Conservation (phyloP, 345 rosid species). For the Gossypium bickii region DNA sequence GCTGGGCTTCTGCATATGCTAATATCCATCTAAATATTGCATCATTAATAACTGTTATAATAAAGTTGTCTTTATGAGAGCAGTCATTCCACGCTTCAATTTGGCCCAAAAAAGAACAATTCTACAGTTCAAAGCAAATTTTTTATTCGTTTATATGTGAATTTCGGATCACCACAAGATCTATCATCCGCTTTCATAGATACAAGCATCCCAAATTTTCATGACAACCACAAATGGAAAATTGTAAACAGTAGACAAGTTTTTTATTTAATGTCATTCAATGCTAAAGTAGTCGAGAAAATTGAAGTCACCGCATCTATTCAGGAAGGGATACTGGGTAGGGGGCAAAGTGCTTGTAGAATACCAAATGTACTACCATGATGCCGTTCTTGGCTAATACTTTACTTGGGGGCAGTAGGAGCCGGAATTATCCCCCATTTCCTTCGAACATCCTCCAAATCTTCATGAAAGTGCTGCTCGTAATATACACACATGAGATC, state of each 20-base stretch:
- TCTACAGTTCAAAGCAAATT: no score
- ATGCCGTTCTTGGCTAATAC: neutral
- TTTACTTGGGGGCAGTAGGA: slow-evolving; percentile 36
- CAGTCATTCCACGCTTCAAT: no score
- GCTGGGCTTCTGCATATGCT: no score
- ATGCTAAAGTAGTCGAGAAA: neutral
- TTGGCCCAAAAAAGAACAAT: no score
- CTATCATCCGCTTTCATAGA: no score
- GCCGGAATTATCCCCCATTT: slow-evolving; percentile 58
- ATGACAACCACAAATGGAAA: no score
- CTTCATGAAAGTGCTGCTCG: slow-evolving; percentile 62
- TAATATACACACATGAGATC: slow-evolving; percentile 70
- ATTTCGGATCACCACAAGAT: neutral
- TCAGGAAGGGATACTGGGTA: neutral
- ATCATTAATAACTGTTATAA: no score
- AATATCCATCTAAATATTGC: no score
- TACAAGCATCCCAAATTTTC: no score
- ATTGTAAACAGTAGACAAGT: neutral
- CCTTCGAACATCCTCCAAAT: slow-evolving; percentile 59
- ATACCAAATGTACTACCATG: neutral
- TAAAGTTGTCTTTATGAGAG: no score
- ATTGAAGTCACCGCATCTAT: neutral
- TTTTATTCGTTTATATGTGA: neutral
- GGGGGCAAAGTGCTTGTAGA: neutral
- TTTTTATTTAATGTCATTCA: neutral